phyloP scores from a whole-genome alignment of 2,329 filamentous ascomycete species.

The Bipolaris victoriae region DNA sequence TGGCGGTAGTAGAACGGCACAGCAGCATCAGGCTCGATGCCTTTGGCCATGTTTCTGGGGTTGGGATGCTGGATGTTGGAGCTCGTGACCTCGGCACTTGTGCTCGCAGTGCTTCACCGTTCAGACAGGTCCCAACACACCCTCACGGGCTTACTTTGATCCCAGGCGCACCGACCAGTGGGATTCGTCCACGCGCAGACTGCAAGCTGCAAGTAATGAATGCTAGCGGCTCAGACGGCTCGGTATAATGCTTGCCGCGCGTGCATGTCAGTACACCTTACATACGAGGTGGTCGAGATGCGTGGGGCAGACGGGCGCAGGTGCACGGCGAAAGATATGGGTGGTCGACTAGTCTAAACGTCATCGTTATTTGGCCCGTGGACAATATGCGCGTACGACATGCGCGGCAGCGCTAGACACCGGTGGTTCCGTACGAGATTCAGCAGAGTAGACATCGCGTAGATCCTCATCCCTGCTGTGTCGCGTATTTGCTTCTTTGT shows the following conservation, averaged over 20 bases:
- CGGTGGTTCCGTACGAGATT: slow-evolving; percentile 4
- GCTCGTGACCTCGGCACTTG: slow-evolving; percentile 26
- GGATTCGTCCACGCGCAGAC: neutral
- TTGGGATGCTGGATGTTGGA: slow-evolving; percentile 4
- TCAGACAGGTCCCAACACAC: slow-evolving; percentile 10
- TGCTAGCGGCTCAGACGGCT: slow-evolving; percentile 22
- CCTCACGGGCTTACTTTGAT: slow-evolving; percentile 11
- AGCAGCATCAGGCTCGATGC: slow-evolving; percentile 9
- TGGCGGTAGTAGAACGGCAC: slow-evolving; percentile 48
- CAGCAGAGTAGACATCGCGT: neutral
- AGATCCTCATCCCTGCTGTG: slow-evolving; percentile 6
- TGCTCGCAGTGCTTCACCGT: slow-evolving; percentile 15
- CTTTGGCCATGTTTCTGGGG: slow-evolving; percentile 19
- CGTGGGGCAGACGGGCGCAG: slow-evolving; percentile 9
- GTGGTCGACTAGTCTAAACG: slow-evolving; percentile 35
- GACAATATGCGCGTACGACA: slow-evolving; percentile 19
- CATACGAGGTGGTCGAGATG: slow-evolving; percentile 16
- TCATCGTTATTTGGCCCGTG: slow-evolving; percentile 37
- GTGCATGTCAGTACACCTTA: slow-evolving; percentile 17
- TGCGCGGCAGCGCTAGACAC: slow-evolving; percentile 8
- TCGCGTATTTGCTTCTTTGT: slow-evolving; percentile 8
- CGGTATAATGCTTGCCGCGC: slow-evolving; percentile 12
- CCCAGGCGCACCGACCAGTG: slow-evolving; percentile 5
- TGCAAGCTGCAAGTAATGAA: slow-evolving; percentile 15
- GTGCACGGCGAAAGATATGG: slow-evolving; percentile 2